phyloP scores from a whole-genome alignment of 306 rosid species.

The Inga oerstediana region DNA sequence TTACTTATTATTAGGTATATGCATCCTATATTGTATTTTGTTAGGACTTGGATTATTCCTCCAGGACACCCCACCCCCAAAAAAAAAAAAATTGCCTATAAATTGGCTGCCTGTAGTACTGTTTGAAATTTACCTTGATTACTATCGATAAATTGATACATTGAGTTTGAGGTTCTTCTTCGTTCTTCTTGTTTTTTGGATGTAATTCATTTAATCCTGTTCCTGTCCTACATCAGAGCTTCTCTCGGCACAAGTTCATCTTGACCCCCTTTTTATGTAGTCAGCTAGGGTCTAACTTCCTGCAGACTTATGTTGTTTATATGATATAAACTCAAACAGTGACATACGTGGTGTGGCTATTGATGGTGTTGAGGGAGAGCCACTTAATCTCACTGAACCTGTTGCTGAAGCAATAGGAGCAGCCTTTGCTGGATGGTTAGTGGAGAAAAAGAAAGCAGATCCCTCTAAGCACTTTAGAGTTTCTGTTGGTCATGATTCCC shows the following conservation, averaged over 20 bases:
- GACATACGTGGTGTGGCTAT: constrained; percentile 96
- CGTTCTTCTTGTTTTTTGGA: neutral
- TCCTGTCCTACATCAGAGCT: neutral
- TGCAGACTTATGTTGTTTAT: constrained; percentile 35
- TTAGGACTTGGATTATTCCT: neutral
- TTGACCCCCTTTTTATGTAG: constrained; percentile 21
- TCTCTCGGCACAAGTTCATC: constrained; percentile 16
- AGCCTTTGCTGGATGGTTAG: constrained; percentile 89
- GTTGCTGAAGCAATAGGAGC: constrained; percentile 95
- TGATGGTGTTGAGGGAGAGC: constrained; percentile 89
- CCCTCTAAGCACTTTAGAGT: constrained; percentile 62
- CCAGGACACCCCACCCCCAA: too few relatives aligned
- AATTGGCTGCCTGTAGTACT: neutral
- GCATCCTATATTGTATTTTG: neutral
- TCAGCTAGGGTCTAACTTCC: constrained; percentile 12
- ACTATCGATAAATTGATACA: neutral
- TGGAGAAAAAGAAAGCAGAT: constrained; percentile 73
- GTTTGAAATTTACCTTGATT: neutral
- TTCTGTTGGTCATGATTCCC: constrained; percentile 91
- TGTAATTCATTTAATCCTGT: neutral
- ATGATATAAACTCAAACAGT: constrained; percentile 49
- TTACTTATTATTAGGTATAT: neutral
- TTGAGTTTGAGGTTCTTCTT: neutral
- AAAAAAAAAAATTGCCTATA: neutral
- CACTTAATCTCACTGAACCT: constrained; percentile 76